phyloP scores from a whole-genome alignment of 805 yeast species.

The Candida andamanensis region DNA sequence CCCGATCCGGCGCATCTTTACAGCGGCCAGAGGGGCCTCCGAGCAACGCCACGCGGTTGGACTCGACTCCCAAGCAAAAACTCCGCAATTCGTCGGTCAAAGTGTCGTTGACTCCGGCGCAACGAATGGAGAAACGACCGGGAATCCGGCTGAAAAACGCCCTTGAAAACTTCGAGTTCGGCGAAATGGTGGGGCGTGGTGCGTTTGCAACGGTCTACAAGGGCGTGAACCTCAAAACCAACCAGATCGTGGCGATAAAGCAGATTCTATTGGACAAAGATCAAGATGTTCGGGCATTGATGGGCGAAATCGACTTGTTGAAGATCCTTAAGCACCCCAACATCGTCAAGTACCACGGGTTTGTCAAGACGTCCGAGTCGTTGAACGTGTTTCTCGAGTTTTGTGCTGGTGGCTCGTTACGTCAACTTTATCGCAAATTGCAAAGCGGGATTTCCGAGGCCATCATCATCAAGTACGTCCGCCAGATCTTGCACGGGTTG shows the following conservation, averaged over 20 bases:
- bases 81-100: conserved; percentile 28
- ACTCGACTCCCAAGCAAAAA: conserved; percentile 15
- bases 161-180: conserved; percentile 46
- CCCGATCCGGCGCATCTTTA: too few relatives aligned
- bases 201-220: conserved; percentile 86
- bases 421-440: conserved; percentile 43
- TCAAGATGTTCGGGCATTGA: conserved; percentile 40
- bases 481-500: conserved; percentile 57
- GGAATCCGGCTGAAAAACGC: conserved; percentile 36
- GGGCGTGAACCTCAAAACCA: conserved; percentile 62
- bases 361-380: conserved; percentile 47
- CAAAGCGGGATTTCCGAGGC: conserved; percentile 54
- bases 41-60: too few relatives aligned
- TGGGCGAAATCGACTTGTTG: conserved; percentile 66
- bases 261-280: conserved; percentile 58
- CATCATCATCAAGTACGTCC: conserved; percentile 45
- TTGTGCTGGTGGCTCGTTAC: conserved; percentile 58
- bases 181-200: conserved; percentile 76
- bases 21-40: too few relatives aligned
- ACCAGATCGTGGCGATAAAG: conserved; percentile 72
- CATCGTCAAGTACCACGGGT: conserved; percentile 65
- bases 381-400: conserved; percentile 61
- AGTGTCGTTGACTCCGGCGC: conserved; percentile 48
- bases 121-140: conserved; percentile 40
- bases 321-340: conserved; percentile 61